Evolutionary conservation across 257 asterid genomes (phyloP).

Genomic region (Fraxinus cuspidata): DNA sequence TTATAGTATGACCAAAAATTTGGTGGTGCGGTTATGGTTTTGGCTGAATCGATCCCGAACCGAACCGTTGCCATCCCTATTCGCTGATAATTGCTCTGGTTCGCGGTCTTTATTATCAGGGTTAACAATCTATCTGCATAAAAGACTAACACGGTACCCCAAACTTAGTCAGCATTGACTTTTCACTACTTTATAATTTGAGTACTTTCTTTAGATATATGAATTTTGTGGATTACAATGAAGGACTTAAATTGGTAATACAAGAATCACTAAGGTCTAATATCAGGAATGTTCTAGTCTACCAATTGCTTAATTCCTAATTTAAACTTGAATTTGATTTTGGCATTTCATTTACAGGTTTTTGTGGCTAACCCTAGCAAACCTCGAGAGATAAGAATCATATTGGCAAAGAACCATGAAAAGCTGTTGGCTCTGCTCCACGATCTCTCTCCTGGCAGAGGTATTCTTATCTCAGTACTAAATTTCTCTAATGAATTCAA

Average conservation of each 20-base stretch:
- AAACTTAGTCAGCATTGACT: neutral
- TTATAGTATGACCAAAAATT: too few relatives aligned
- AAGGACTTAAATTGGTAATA: neutral
- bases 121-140: too few relatives aligned
- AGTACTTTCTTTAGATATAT: neutral
- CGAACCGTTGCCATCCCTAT: too few relatives aligned
- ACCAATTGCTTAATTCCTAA: slow-evolving; percentile 7
- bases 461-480: slow-evolving; percentile 34
- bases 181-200: neutral
- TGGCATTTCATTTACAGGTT: slow-evolving; percentile 50
- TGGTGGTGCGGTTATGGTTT: too few relatives aligned
- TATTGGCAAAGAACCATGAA: slow-evolving; percentile 84
- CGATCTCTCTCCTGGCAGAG: slow-evolving; percentile 84
- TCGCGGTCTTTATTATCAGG: too few relatives aligned
- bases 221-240: neutral
- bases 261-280: slow-evolving; percentile 73
- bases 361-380: slow-evolving; percentile 98
- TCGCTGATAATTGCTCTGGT: too few relatives aligned
- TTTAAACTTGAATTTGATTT: slow-evolving; percentile 18
- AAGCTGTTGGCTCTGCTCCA: slow-evolving; percentile 70
- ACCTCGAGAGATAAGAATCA: slow-evolving; percentile 84
- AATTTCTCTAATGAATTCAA: neutral
- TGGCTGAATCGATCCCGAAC: too few relatives aligned
- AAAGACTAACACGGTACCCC: too few relatives aligned
- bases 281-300: slow-evolving; percentile 30